Conservation (phyloP, 1,284 basidiomycete genomes). For the Phylloboletellus chloephorus region DNA sequence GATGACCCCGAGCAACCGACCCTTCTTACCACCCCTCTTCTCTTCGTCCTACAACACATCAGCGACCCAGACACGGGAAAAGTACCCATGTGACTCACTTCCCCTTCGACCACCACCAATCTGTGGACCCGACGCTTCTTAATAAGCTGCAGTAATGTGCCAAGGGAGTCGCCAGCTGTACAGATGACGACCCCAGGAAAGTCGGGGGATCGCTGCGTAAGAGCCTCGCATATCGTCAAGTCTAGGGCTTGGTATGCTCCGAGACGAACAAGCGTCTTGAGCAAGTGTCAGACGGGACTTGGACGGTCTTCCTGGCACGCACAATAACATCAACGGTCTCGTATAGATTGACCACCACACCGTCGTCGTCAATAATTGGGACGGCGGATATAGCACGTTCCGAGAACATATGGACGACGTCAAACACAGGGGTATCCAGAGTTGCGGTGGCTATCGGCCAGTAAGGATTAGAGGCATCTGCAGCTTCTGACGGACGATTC, state of each 20-base stretch:
- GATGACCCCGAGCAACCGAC: slow-evolving; percentile 83
- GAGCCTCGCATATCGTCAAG: slow-evolving; percentile 90
- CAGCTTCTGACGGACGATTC: slow-evolving; percentile 35
- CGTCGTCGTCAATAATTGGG: slow-evolving; percentile 91
- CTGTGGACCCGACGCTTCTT: slow-evolving; percentile 93
- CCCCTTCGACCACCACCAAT: slow-evolving; percentile 86
- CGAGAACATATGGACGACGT: slow-evolving; percentile 98
- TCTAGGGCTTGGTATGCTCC: slow-evolving; percentile 94
- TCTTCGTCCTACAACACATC: slow-evolving; percentile 59
- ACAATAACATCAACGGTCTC: slow-evolving; percentile 99
- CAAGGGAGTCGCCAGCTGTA: slow-evolving; percentile 89
- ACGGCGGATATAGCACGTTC: slow-evolving; percentile 95
- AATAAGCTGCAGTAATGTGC: slow-evolving; percentile 87
- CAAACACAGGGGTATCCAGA: slow-evolving; percentile 89
- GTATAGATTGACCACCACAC: slow-evolving; percentile 94
- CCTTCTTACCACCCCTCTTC: slow-evolving; percentile 71
- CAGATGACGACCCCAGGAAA: slow-evolving; percentile 97
- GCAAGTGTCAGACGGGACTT: slow-evolving; percentile 8
- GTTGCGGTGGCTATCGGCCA: slow-evolving; percentile 92
- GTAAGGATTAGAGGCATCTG: slow-evolving; percentile 62
- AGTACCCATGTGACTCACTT: slow-evolving; percentile 41
- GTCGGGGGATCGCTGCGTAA: slow-evolving; percentile 86
- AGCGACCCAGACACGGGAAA: slow-evolving; percentile 4
- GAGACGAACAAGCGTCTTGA: slow-evolving; percentile 86
- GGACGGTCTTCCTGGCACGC: slow-evolving; percentile 33